phyloP scores from a whole-genome alignment of 305 asterid species.

The Fraxinus dipetala region DNA sequence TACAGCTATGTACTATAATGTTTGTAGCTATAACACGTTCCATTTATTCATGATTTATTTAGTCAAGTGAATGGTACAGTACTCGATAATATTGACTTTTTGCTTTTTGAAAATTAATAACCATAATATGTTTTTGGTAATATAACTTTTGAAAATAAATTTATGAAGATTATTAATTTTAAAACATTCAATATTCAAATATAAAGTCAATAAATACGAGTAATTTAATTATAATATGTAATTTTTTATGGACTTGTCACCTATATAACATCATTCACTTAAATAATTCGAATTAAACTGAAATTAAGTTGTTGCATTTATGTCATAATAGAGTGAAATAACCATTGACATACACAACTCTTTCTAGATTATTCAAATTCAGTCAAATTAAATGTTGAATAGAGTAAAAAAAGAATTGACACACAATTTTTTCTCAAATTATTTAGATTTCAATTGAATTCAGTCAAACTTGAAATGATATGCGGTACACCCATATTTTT shows the following conservation, averaged over 20 bases:
- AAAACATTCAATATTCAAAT: background rate
- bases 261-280: background rate
- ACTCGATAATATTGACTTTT: background rate
- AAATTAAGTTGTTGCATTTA: background rate
- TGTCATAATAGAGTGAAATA: background rate
- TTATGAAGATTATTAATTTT: background rate
- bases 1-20: background rate
- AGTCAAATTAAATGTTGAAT: background rate
- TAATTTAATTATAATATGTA: background rate
- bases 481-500: too few relatives aligned
- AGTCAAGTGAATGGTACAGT: background rate
- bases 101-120: too few relatives aligned
- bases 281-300: too few relatives aligned
- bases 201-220: background rate
- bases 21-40: background rate
- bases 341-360: background rate
- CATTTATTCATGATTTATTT: background rate
- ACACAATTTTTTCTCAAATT: background rate
- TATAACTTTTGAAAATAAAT: too few relatives aligned
- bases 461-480: background rate
- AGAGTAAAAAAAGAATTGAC: background rate
- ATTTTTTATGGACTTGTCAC: too few relatives aligned
- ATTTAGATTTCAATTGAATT: background rate
- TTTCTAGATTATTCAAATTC: background rate
- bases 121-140: background rate